These are phyloP conservation scores for Sapria himalayana DNA, from an alignment of 345 rosid species.

Conservation along the genomic window DNA sequence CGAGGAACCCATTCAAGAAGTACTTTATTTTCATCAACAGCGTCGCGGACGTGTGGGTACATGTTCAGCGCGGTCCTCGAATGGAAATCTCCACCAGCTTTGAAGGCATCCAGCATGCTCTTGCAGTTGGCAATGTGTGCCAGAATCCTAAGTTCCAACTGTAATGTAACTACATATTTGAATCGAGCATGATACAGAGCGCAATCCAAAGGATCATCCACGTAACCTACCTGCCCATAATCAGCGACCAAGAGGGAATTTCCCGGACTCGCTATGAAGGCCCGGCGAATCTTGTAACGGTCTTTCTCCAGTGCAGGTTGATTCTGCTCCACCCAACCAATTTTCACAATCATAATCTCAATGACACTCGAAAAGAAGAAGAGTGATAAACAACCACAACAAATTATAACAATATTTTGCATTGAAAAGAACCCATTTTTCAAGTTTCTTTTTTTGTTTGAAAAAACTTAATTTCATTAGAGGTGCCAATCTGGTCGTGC, in stretches of 20 bases:
- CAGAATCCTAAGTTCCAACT: slow-evolving; percentile 94
- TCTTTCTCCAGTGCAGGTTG: slow-evolving; percentile 99
- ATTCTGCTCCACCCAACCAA: slow-evolving; percentile 27
- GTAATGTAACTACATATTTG: slow-evolving; percentile 13
- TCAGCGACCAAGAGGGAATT: slow-evolving; percentile 93
- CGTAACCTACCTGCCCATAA: slow-evolving; percentile 69
- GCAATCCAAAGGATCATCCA: slow-evolving; percentile 11
- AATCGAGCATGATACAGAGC: slow-evolving; percentile 7
- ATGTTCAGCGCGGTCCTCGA: slow-evolving; percentile 97
- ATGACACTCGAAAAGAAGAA: not conserved
- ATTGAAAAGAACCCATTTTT: too few species aligned
- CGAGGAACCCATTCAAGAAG: slow-evolving; percentile 88
- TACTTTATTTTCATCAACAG: slow-evolving; percentile 47
- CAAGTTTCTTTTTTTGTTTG: too few species aligned
- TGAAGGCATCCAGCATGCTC: slow-evolving; percentile 93
- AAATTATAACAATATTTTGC: not conserved
- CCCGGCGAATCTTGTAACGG: slow-evolving; percentile 89
- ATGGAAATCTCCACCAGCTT: slow-evolving; percentile 96
- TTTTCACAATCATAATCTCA: not conserved
- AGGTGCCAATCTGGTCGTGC: not conserved
- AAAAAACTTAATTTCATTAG: not conserved
- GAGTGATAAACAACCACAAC: not conserved
- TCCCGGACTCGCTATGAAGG: slow-evolving; percentile 84
- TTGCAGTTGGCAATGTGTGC: slow-evolving; percentile 84
- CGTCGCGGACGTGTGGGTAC: slow-evolving; percentile 79